phyloP scores from a whole-genome alignment of 345 rosid genomes.

The Linum tenue region DNA sequence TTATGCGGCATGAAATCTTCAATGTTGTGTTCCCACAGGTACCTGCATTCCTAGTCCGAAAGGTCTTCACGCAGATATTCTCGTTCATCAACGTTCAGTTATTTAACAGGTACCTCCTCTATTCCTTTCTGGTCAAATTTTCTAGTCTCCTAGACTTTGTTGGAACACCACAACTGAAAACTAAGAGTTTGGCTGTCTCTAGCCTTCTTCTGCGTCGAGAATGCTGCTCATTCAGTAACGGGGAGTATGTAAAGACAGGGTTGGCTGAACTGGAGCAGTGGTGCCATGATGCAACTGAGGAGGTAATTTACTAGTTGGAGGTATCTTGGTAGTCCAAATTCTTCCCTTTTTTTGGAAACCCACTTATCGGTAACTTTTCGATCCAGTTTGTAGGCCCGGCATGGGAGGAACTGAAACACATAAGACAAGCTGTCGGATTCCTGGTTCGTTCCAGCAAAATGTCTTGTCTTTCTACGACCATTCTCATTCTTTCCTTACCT shows the following conservation, averaged over 20 bases:
- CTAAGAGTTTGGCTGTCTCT: neutral
- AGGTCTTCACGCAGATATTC: constrained; percentile 10
- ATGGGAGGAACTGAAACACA: constrained; percentile 11
- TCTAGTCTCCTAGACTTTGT: neutral
- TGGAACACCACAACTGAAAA: neutral
- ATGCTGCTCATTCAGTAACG: constrained; percentile 9
- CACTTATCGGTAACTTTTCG: neutral
- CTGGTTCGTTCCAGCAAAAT: neutral
- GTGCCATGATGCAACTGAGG: constrained; percentile 11
- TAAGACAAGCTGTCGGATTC: constrained; percentile 12
- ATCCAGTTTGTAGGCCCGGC: constrained; percentile 8
- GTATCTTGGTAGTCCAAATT: neutral
- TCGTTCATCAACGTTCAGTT: constrained; percentile 9
- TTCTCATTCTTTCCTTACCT: neutral
- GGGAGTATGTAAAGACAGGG: constrained; percentile 9
- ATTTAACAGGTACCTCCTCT: constrained; percentile 9
- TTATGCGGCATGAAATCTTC: constrained; percentile 14
- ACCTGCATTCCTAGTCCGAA: constrained; percentile 7
- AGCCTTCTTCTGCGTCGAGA: constrained; percentile 9
- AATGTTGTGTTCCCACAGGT: constrained; percentile 11
- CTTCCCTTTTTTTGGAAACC: neutral
- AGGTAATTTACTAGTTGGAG: neutral
- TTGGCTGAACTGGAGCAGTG: constrained; percentile 10
- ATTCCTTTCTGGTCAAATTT: neutral
- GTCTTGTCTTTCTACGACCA: neutral